Base-by-base conservation (phyloP, 208 protist species). In the Acanthamoeba polyphaga region DNA sequence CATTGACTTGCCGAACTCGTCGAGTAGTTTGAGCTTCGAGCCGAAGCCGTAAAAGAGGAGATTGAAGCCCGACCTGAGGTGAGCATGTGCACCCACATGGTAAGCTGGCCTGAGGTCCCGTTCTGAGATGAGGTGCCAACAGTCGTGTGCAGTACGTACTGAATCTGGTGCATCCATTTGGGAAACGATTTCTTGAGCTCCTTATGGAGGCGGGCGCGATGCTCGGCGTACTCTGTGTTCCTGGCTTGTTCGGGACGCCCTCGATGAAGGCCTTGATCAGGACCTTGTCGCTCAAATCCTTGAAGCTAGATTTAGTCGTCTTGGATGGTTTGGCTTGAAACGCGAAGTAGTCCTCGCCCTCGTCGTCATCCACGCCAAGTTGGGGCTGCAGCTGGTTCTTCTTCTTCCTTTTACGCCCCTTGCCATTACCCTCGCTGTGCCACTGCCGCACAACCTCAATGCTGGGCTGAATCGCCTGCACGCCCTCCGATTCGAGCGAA, bases 41-140 rank as follows among this genome's bases (percentile, higher is more conserved):
- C 87, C 87, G n/a, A 92, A 92, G 27, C 87, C 87, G n/a, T 92
- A 92, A 24, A 92, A 74, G 27, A 92, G 66, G n/a, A 92, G n/a
- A 51, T 92, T 92, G 60, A 78, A 92, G 32, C 87, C 87, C 29
- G 66, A n/a, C 49, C 87, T 92, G 87, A 8, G 6, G 12, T 2
- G 51, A 70, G 9, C 2, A 53, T 58, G 12, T 3, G 24, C 1
- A 70, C 8, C 12, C 12, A 15, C 15, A 10, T 64, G 15, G 43
- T 9, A 46, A 46, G 43, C 43, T n/a, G 27, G 0, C 0, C 3
- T 85, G 76, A 24, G 38, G 60, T 58, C 15, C 17, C n/a, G 8
- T 22, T 51, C 24, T 62, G 5, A 19, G 38, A 6, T 55, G 24
- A 43, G 66, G 82, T 1, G 38, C 7, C n/a, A 89, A 89, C n/a